Evolutionary conservation across 2,329 filamentous ascomycete species (phyloP), one percentile per base, ranked within the genome.

Genomic region (Blastomyces gilchristii): DNA sequence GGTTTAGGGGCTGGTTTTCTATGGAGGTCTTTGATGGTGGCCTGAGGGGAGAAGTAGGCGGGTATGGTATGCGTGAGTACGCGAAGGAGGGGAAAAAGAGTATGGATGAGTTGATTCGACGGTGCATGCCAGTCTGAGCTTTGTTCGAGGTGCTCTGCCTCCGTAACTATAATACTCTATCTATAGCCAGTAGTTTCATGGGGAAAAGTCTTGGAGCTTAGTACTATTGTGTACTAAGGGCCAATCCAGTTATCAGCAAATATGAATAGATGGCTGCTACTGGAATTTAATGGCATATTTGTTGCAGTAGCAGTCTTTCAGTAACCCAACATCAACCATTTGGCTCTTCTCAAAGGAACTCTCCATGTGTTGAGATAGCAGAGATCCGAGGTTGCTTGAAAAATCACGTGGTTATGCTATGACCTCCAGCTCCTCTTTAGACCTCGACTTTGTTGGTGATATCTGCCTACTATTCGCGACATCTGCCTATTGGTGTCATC

Each of bases 1-100:
- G 88, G 0, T 88, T 88, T 65, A 74, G 82, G 52, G 83, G 82
- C 0, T 89, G 84, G 82, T 82, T 90, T 65, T 86, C 83, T 0
- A 82, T 88, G 63, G 87, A 90, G 72, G 83, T 89, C 0, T 90
- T 90, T 72, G 87, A 90, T 71, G 77, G 79, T 0, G 83, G 82
- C 2, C 73, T 75, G 2, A 78, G 83, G 41, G 83, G 83, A 3
- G 80, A 81, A 65, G 80, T 79, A 41, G 81, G 77, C 64, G 76
- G 81, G 25, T 80, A 83, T 65, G 76, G 78, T 68, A 64, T 83
- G 71, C 69, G 72, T 2, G 70, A 71, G 6, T 86, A 80, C 72
- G 80, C 82, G 57, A 75, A 77, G 67, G 76, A 79, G 61, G 83
- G 82, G 0, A 82, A 80, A 77, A 74, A 75, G 7, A 79, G 76